Base-by-base conservation (phyloP, 441 rosid species). In the Populus hybrid region DNA sequence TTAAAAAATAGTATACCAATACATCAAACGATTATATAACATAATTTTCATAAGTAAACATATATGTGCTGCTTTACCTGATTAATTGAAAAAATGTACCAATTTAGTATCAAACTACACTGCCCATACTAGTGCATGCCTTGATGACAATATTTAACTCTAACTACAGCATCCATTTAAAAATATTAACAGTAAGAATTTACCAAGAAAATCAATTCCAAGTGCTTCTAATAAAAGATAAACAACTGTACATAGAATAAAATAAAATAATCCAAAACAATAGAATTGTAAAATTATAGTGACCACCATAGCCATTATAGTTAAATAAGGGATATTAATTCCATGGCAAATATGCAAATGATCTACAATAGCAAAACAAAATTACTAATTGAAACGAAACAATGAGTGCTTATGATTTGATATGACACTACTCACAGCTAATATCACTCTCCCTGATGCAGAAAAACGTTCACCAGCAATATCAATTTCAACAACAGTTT, bases 401-500 rank as follows among this genome's bases (percentile, higher is more conserved):
- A 57, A 67, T 57, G 64, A 28, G 32, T 42, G 67, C 64, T 72
- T 19, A 69, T 66, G 79, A 69, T 59, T 72, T 71, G 36, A 35
- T 35, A 59, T 53, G 19, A 76, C 26, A 77, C 86, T 79, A 88
- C 98, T 86, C 83, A 94, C 99, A 63, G 89, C 94, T 87, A 92
- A 79, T 82, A 95, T 92, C 83, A 89, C 91, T 79, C 99, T 91
- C 76, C 99, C 99, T 67, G 90, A 88, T 82, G 97, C 91, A 83
- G 91, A 85, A 86, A 95, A 94, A 34, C 80, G 83, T 84, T 95
- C 99, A n/a, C 94, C 95, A 61, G 98, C 97, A 75, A 95, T 88
- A 86, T 95, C 95, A 83, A 92, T 89, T 84, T 92, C 98, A 24
- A 95, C 99, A 36, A 84, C 84, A 40, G 99, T 95, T 87, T 95